Percentiles rank a stretch among this genome's conserved stretches.
These are phyloP conservation scores for Aspergillus aculeatus DNA, from an alignment of 2,329 filamentous ascomycete genomes.

Conservation along the genomic window DNA sequence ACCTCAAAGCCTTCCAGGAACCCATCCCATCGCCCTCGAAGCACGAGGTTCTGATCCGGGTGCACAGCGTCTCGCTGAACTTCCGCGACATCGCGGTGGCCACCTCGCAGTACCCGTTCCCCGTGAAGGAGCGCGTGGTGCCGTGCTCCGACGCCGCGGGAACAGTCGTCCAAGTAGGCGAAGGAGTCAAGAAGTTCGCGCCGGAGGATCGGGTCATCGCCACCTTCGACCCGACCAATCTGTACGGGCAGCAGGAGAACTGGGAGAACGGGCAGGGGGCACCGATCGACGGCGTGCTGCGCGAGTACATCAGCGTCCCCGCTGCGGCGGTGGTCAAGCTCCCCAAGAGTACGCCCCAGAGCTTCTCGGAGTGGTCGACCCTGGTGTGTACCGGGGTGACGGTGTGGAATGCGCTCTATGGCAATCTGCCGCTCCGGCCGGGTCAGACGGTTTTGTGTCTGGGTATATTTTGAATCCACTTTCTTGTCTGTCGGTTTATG, in stretches of 20 bases:
- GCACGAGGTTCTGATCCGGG: slow-evolving; percentile 15
- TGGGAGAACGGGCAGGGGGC: slow-evolving; percentile 29
- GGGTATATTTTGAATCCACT: slow-evolving; percentile 29
- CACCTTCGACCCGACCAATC: slow-evolving; percentile 21
- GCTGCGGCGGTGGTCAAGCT: slow-evolving; percentile 35
- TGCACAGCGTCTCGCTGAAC: slow-evolving; percentile 13
- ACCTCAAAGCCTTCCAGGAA: slow-evolving; percentile 1
- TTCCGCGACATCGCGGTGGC: slow-evolving; percentile 9
- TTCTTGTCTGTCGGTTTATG: no score
- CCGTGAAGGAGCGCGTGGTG: slow-evolving; percentile 34
- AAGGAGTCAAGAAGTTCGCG: slow-evolving; percentile 23
- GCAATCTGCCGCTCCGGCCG: slow-evolving; percentile 25
- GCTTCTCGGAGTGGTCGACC: slow-evolving; percentile 32
- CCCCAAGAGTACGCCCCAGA: slow-evolving; percentile 26
- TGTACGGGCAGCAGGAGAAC: slow-evolving; percentile 27
- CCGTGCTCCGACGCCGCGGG: slow-evolving; percentile 41
- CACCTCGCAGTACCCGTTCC: slow-evolving; percentile 28
- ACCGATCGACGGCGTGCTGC: slow-evolving; percentile 34
- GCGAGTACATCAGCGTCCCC: slow-evolving; percentile 39
- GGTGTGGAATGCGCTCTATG: slow-evolving; percentile 46
- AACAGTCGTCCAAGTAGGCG: slow-evolving; percentile 32
- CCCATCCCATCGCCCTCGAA: slow-evolving; percentile 5
- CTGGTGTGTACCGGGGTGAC: slow-evolving; percentile 43
- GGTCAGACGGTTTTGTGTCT: slow-evolving; percentile 20
- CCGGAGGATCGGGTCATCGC: slow-evolving; percentile 36